phyloP scores from a whole-genome alignment of 345 rosid genomes.

The Hirschfeldia incana region DNA sequence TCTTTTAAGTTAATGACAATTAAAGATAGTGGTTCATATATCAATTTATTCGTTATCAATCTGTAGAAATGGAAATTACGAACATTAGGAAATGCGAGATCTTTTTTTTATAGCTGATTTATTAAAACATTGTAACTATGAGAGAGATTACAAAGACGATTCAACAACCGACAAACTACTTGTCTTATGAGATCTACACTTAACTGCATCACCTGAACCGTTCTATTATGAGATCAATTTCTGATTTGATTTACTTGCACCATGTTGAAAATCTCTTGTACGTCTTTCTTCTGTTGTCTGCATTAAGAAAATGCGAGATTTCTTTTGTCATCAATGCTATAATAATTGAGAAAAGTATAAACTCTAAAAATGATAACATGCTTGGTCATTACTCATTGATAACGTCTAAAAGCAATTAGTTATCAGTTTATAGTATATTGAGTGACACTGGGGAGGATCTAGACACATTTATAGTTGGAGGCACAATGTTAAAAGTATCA shows the following conservation, averaged over 20 bases:
- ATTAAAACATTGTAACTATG: no score
- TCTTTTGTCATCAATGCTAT: not conserved
- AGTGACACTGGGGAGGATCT: no score
- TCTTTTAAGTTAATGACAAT: not conserved
- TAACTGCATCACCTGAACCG: no score
- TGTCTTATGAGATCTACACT: no score
- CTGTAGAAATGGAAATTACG: not conserved
- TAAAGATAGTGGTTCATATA: not conserved
- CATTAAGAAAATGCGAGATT: not conserved
- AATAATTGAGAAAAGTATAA: constrained; percentile 18
- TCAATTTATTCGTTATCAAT: not conserved
- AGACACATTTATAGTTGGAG: no score
- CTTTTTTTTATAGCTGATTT: not conserved
- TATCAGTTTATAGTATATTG: not conserved
- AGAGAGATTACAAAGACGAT: no score
- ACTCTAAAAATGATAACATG: not conserved
- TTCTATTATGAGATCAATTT: no score
- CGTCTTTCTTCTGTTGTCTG: no score
- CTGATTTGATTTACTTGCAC: no score
- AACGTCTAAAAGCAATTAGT: constrained; percentile 2
- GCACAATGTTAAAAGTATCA: no score
- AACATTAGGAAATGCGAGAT: not conserved
- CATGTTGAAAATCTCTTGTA: no score
- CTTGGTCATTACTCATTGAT: constrained; percentile 5
- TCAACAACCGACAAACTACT: no score